Percentiles rank a stretch among this genome's conserved stretches.
phyloP scores from a whole-genome alignment of 176 grass and related monocot species.

The Phyllostachys edulis region DNA sequence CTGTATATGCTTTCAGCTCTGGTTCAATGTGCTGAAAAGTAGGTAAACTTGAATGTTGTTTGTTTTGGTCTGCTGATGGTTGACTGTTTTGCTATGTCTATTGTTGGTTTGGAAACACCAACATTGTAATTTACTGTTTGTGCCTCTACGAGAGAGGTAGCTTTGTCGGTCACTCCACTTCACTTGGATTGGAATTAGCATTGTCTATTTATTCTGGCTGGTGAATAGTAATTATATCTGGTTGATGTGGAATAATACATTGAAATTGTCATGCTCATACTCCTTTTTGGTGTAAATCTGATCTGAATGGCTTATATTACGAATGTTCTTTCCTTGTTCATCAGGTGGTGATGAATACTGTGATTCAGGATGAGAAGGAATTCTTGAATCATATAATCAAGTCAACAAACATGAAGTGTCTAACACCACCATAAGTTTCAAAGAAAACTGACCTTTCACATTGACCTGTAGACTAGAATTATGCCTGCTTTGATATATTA shows the following conservation, averaged over 20 bases:
- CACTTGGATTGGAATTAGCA: background rate
- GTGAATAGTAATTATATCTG: background rate
- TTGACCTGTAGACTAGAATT: background rate
- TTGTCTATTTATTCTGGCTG: background rate
- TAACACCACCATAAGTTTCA: conserved; percentile 60
- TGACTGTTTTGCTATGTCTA: background rate
- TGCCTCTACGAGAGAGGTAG: background rate
- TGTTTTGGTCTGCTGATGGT: background rate
- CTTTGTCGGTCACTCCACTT: background rate
- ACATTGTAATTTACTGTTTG: background rate
- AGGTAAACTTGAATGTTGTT: background rate
- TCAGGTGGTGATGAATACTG: conserved; percentile 70
- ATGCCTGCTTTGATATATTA: background rate
- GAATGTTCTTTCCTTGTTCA: background rate
- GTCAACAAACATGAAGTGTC: conserved; percentile 77
- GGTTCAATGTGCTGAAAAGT: background rate
- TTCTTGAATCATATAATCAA: conserved; percentile 79
- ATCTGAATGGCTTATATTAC: background rate
- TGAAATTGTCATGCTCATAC: background rate
- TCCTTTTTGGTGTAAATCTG: background rate
- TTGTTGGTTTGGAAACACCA: background rate
- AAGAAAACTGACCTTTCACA: background rate
- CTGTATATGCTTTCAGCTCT: background rate
- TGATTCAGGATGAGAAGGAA: conserved; percentile 69
- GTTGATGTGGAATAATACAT: background rate